Conservation (phyloP, 495 filamentous ascomycete genomes). For the Aspergillus conjunctus region DNA sequence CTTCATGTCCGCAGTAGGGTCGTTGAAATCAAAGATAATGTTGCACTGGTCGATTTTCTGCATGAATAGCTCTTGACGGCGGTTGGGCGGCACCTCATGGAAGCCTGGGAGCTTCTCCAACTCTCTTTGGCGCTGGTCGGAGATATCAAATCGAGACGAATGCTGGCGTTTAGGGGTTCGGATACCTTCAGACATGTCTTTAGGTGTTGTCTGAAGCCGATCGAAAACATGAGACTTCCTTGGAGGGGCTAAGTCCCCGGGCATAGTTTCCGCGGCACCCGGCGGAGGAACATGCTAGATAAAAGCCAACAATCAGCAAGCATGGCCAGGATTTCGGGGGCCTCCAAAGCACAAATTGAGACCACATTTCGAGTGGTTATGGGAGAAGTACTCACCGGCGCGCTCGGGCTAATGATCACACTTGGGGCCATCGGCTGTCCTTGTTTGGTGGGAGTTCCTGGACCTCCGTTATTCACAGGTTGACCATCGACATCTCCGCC, state of each 20-base stretch:
- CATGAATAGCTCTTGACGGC: constrained; percentile 98
- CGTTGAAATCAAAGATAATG: constrained; percentile 99
- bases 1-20: constrained; percentile 97
- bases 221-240: constrained; percentile 93
- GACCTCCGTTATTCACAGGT: constrained; percentile 54
- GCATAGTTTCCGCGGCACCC: constrained; percentile 96
- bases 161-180: constrained; percentile 94
- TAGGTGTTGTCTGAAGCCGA: constrained; percentile 87
- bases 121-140: constrained; percentile 85
- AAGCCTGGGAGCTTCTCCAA: constrained; percentile 98
- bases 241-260: constrained; percentile 92
- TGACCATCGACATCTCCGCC: constrained; percentile 39
- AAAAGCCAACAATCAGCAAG: constrained; percentile 28
- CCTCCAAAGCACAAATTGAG: background rate
- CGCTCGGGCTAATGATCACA: constrained; percentile 93
- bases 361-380: background rate
- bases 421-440: constrained; percentile 74
- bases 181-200: constrained; percentile 93
- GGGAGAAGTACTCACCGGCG: constrained; percentile 69
- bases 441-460: constrained; percentile 68
- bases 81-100: constrained; percentile 93
- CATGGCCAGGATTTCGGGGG: background rate
- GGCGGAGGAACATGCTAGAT: constrained; percentile 87
- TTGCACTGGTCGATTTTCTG: constrained; percentile 99
- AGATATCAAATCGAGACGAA: constrained; percentile 97